These are phyloP conservation scores for Aspergillus fumigatiaffinis DNA, from an alignment of 2,329 filamentous ascomycete genomes.

Conservation along the genomic window DNA sequence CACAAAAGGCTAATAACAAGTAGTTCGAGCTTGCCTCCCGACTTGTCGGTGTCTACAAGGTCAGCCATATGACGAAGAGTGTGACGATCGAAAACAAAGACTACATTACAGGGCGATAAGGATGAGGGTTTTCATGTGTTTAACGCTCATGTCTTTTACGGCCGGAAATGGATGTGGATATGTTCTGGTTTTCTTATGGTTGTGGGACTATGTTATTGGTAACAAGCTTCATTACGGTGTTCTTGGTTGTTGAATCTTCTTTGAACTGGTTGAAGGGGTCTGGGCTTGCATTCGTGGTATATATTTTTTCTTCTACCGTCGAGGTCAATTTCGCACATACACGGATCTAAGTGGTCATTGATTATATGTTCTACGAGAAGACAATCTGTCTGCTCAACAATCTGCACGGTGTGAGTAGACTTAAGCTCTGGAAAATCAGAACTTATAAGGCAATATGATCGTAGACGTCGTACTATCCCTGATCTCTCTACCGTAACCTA, in stretches of 20 bases:
- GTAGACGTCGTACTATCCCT: no score
- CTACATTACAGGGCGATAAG: conserved; percentile 54
- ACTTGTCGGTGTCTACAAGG: conserved; percentile 97
- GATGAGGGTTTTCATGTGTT: conserved; percentile 1
- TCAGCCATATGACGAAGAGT: conserved; percentile 97
- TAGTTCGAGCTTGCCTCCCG: conserved; percentile 90
- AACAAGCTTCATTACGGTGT: background rate
- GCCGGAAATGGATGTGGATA: background rate
- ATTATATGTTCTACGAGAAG: background rate
- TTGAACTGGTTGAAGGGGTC: background rate
- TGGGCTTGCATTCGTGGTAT: background rate
- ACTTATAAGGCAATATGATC: no score
- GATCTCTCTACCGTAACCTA: background rate
- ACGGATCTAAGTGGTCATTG: background rate
- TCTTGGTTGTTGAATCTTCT: background rate
- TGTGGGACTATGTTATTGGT: background rate
- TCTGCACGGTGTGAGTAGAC: no score
- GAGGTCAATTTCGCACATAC: background rate
- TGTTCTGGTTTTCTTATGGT: background rate
- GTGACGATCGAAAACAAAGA: conserved; percentile 83
- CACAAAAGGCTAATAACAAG: conserved; percentile 5
- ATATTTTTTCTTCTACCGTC: background rate
- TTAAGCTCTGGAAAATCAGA: no score
- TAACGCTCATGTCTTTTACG: background rate
- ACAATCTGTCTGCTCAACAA: background rate